These are phyloP conservation scores for Sphagnum magellanicum DNA, from an alignment of 228 moss, liverwort and hornwort genomes.

Conservation along the genomic window DNA sequence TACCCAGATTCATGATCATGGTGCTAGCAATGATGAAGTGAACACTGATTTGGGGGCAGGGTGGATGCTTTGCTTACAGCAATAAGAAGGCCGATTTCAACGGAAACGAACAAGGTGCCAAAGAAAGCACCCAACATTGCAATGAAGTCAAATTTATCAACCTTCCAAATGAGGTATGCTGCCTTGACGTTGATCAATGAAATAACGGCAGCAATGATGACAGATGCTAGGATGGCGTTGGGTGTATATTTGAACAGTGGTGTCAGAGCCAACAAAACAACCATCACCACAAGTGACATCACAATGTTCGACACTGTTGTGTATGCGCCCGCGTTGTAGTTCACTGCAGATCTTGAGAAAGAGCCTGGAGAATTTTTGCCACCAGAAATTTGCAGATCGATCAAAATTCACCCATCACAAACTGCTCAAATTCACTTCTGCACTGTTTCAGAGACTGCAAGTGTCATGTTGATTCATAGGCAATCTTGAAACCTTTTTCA, in stretches of 20 bases:
- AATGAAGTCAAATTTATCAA: conserved; percentile 68
- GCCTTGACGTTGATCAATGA: conserved; percentile 41
- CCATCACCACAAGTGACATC: conserved; percentile 48
- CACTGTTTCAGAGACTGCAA: too few species aligned
- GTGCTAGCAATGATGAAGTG: not conserved
- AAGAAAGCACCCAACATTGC: conserved; percentile 58
- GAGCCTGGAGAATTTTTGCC: conserved; percentile 30
- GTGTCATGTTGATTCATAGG: too few species aligned
- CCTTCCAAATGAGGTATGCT: conserved; percentile 49
- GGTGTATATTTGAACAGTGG: conserved; percentile 76
- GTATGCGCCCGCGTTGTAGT: conserved; percentile 37
- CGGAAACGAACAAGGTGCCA: conserved; percentile 64
- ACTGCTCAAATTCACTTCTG: too few species aligned
- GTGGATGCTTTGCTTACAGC: conserved; percentile 37
- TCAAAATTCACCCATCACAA: not conserved
- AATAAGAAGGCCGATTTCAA: conserved; percentile 70
- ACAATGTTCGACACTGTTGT: conserved; percentile 61
- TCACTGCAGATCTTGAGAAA: conserved; percentile 82
- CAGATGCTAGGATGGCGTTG: conserved; percentile 44
- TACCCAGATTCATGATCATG: not conserved
- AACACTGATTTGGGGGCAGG: not conserved
- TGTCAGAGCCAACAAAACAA: conserved; percentile 46
- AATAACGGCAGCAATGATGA: conserved; percentile 63
- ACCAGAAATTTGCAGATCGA: too few species aligned
- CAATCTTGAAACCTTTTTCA: too few species aligned